Base-by-base conservation (phyloP, 1,139 yeast genomes). In the Magnusiomyces ingens region DNA sequence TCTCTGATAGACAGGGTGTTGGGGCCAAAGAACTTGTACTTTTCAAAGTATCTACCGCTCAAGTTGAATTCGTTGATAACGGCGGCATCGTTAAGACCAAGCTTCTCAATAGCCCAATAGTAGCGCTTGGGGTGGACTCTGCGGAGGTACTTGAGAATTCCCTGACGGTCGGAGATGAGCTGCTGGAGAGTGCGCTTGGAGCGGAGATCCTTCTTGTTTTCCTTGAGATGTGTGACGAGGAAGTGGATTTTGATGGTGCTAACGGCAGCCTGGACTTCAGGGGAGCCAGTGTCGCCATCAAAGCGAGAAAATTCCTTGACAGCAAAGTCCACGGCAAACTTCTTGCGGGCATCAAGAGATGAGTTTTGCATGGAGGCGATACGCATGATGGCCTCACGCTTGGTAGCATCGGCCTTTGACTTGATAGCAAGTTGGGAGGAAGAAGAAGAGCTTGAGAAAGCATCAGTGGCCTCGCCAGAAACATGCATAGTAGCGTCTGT, bases 251-350 rank as follows among this genome's bases (percentile, higher is more conserved):
- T 81, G 53, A 88, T 84, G 0, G 98, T 89, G 71, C 84, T 73
- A 35, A 88, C 79, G 1, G 97, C 98, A 1, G 98, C 96, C 69
- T 91, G 97, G 32, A 90, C 97, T 71, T 91, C 98, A 50, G 96
- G 82, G 0, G 96, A 87, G 0, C 95, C 97, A 0, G 97, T 88
- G 67, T 93, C 98, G 51, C 96, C 96, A 50, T 84, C 89, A 59
- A 79, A 77, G 64, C 96, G 78, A 61, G 81, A 82, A 68, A 93
- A 90, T 70, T 90, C 97, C 60, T 78, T 72, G 53, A 81, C 77
- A 0, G 97, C 96, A 55, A 85, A 69, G 51, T 71, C 70, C 6
- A 81, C 73, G 21, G 91, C 88, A 60, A 81, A 67, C 60, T 79
- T 79, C 65, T 78, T 75, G 56, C 76, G 75, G 59, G 86, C 91